Base-by-base conservation (phyloP, 169 alveolate species). In the Plasmodium chabaudi region DNA sequence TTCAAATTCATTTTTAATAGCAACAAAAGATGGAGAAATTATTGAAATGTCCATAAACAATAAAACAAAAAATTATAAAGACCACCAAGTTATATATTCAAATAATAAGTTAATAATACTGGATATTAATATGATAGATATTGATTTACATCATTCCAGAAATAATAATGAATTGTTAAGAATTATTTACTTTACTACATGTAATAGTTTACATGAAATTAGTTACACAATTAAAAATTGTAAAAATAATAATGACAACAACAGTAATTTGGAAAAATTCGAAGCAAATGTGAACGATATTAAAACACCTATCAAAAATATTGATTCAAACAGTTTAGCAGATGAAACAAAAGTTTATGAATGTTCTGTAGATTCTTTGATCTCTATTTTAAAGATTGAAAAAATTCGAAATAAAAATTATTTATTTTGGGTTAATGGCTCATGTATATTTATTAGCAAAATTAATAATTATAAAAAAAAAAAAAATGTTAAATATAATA, bases 401-500 rank as follows among this genome's bases (percentile, higher is more conserved):
- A 86, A 68, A 46, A 70, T 86, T 21, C 9, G 87, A 51, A 86
- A 86, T 70, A 68, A 63, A 72, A 70, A 86, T 44, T 86, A 86
- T 64, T 57, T 86, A 25, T 86, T 86, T 27, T 86, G 91, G 91
- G 68, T 86, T 15, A 86, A 86, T 63, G 91, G 87, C 2, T 86
- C 87, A 44, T 70, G 77, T 19, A 59, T 86, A 60, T 86, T 86
- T 44, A 86, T 86, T 21, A 71, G 87, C 42, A 68, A 68, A 86
- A 86, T 86, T 60, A 86, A 86, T 51, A 86, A 70, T 72, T 70
- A 13, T 27, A 86, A 70, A 53, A 49, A 63, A 72, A 51, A 42
- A 23, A 57, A 47, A 70, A 56, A 39, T 46, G 44, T 1, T 1
- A 39, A 44, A n/a, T 49, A 15, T 39, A 44, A 10, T 5, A 57